These are phyloP conservation scores for Anisodus acutangulus DNA, from an alignment of 257 asterid genomes.

Conservation along the genomic window DNA sequence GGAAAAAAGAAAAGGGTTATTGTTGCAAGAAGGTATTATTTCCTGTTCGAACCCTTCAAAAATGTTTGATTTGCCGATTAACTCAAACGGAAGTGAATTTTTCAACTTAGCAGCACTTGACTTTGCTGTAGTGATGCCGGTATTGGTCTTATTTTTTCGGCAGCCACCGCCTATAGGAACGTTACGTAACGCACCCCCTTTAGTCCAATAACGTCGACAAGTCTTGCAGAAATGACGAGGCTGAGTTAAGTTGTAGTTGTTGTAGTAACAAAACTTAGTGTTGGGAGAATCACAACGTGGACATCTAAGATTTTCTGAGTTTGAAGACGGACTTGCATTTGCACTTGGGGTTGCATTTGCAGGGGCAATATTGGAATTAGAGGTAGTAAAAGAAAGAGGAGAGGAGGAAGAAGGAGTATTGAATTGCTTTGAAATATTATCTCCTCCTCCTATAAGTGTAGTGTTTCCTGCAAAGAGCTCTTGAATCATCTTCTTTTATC, in stretches of 20 bases:
- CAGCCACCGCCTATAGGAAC: conserved; percentile 93
- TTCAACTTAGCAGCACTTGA: conserved; percentile 54
- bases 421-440: conserved; percentile 39
- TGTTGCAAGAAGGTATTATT: conserved; percentile 33
- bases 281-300: conserved; percentile 85
- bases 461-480: conserved; percentile 62
- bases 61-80: conserved; percentile 41
- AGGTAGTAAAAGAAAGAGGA: conserved; percentile 37
- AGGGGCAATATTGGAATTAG: conserved; percentile 4
- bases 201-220: conserved; percentile 93
- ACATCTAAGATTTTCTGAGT: conserved; percentile 61
- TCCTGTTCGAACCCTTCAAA: conserved; percentile 47
- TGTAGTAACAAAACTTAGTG: conserved; percentile 86
- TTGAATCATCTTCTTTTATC: conserved; percentile 61
- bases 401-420: conserved; percentile 33
- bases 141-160: conserved; percentile 60
- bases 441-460: conserved; percentile 45
- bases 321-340: conserved; percentile 43
- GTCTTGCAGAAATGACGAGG: conserved; percentile 96
- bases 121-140: conserved; percentile 41
- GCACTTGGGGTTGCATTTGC: conserved; percentile 30
- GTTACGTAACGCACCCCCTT: conserved; percentile 88
- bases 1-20: conserved; percentile 53
- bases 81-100: conserved; percentile 30
- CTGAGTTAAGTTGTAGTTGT: conserved; percentile 90